Base-by-base conservation (phyloP, 192 early-diverging fungal genomes). In the Coemansia sp. region DNA sequence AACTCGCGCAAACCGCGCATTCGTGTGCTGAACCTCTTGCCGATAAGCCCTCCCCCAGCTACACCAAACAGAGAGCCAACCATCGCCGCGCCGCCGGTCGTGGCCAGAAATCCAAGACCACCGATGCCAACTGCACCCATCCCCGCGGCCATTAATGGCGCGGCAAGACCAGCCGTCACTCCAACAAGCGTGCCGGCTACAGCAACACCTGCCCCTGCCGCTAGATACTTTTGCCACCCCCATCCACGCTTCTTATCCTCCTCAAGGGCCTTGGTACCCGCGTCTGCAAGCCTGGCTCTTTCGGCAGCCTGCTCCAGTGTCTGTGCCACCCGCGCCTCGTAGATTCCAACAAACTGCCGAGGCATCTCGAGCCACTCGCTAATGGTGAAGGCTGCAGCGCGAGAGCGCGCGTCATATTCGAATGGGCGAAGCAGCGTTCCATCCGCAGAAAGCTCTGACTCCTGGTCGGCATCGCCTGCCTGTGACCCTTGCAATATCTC, bases 61-160 rank as follows among this genome's bases (percentile, higher is more conserved):
- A 78, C 68, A 26, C 84, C 84, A 48, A 85, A 75, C 27, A 85
- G 41, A 7, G 76, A 79, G 10, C 78, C 76, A 7, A 85, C 62
- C 68, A 85, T 67, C 14, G 77, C 67, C 18, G 70, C 76, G 44
- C 78, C 80, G 34, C 82, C 77, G 19, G 70, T 68, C 23, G 82
- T 74, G 5, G 76, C 76, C 4, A 74, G 54, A 30, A 79, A 76
- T 18, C 80, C 82, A 9, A 78, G 71, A 23, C 78, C 82, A 3
- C 78, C 76, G 24, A 83, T 74, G 18, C 78, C 71, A 23, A 83
- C 54, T 4, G 75, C 76, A 19, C 75, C 81, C 60, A 85, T 62
- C 2, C 84, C 84, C 7, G 84, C 84, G 3, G 75, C 81, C 58
- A 85, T 77, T 23, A 85, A 49, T 4, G 84, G 84, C 7, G 84